These are phyloP conservation scores for Solanum piurae DNA, from an alignment of 257 asterid genomes.

Conservation along the genomic window DNA sequence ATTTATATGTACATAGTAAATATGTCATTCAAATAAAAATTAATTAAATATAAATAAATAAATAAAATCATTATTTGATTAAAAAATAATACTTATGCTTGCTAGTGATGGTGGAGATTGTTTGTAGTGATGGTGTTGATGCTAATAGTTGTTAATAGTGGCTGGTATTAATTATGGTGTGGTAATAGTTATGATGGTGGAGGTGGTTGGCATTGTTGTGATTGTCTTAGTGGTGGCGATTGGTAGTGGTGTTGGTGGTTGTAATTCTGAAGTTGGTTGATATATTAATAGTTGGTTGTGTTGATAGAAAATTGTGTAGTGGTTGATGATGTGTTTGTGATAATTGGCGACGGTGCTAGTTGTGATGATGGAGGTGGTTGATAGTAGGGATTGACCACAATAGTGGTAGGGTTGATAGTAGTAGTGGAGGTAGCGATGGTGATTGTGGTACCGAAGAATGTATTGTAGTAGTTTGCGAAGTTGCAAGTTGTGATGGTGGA, in stretches of 20 bases:
- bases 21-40: no score
- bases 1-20: no score
- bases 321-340: neutral
- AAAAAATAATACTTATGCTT: neutral
- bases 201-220: neutral
- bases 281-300: no score
- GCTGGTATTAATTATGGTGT: no score
- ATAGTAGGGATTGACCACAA: neutral
- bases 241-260: neutral
- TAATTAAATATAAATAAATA: no score
- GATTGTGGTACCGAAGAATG: neutral
- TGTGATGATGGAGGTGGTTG: neutral
- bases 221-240: neutral
- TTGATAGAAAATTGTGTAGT: neutral
- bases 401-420: neutral
- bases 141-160: no score
- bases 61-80: neutral
- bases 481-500: neutral
- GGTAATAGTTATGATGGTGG: neutral
- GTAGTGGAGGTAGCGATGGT: no score
- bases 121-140: neutral
- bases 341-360: neutral
- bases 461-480: neutral
- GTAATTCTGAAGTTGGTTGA: neutral
- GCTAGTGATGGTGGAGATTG: neutral